Base-by-base conservation (phyloP, 352 stramenopile species). In the Phytophthora citricola region DNA sequence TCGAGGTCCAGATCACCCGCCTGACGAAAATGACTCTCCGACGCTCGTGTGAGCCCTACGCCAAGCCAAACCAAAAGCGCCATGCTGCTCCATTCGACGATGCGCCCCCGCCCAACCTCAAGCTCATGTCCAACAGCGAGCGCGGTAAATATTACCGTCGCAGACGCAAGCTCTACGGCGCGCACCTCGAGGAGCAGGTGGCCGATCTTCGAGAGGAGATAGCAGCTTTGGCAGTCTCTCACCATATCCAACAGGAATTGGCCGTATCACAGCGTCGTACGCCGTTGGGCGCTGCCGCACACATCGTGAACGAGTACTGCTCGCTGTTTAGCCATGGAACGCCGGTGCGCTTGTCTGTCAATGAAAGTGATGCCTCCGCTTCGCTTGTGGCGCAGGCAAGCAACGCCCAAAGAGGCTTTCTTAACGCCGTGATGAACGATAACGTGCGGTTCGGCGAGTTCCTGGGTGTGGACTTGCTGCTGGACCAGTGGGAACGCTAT, bases 81-180 rank as follows among this genome's bases (percentile, higher is more conserved):
- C 60, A 34, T 9, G 20, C 34, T 7, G 4, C 43, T 10, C 50
- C 60, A 17, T 62, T 46, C 20, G 50, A 46, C 20, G 60, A 55
- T 32, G n/a, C 34, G 3, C 50, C 60, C 5, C 60, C 60, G n/a
- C 52, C 69, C 45, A 66, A 78, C 45, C 43, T 81, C 51, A 76
- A 76, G 53, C 36, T 63, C 53, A 87, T 87, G 78, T 73, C 64
- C 49, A 87, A 88, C 63, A 88, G 79, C 50, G 79, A 88, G 53
- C 79, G 79, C 3, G 73, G 75, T 29, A 88, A 85, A 55, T 76
- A 84, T 34, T 88, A 88, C 52, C 79, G 79, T 29, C 73, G 62
- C 29, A 64, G 73, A 38, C 69, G 75, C 46, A 84, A 83, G 62
- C 51, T 76, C 50, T 86, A 86, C 66, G 64, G 73, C 8, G 61